Base-by-base conservation (phyloP, 2,329 filamentous ascomycete genomes). In the Cladophialophora exuberans region DNA sequence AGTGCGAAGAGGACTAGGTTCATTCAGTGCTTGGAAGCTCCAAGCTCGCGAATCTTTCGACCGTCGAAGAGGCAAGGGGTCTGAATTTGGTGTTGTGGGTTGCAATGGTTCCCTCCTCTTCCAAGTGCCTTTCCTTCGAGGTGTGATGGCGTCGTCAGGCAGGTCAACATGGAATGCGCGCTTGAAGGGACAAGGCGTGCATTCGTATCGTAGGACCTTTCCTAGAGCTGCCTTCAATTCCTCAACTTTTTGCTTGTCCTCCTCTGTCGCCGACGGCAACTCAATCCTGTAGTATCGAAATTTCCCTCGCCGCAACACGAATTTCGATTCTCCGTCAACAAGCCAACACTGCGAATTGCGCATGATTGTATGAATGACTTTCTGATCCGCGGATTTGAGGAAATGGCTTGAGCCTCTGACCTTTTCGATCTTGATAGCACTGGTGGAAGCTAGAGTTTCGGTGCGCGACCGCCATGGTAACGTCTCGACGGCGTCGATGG, bases 271-370 rank as follows among this genome's bases (percentile, higher is more conserved):
- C 13, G 84, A 80, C 0, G 90, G 89, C 4, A 97, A 74, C 67
- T 97, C 92, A 65, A 97, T 94, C 61, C 92, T 85, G 81, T 94
- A 96, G 70, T 94, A 97, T 38, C 88, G 87, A 25, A 92, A 87
- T 39, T 87, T 83, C 18, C 90, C 81, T 61, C 95, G 90, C 62
- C 92, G 88, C 56, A 97, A 75, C n/a, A 96, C 88, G 64, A 96
- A 96, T 64, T 86, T 90, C 35, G 87, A 87, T 52, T 86, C 82
- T 54, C 90, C 88, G 69, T 95, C 89, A 26, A 97, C 88, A 69
- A 89, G 95, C 92, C 92, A 97, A 68, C 89, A 95, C 72, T 96
- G 91, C 55, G 90, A 95, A 70, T 90, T 90, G 20, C 89, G 90
- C 48, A 97, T 75, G 59, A 97, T 94, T 9, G 92, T 88, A 65